phyloP scores from a whole-genome alignment of 1,284 basidiomycete genomes.

The Boletus sp. region DNA sequence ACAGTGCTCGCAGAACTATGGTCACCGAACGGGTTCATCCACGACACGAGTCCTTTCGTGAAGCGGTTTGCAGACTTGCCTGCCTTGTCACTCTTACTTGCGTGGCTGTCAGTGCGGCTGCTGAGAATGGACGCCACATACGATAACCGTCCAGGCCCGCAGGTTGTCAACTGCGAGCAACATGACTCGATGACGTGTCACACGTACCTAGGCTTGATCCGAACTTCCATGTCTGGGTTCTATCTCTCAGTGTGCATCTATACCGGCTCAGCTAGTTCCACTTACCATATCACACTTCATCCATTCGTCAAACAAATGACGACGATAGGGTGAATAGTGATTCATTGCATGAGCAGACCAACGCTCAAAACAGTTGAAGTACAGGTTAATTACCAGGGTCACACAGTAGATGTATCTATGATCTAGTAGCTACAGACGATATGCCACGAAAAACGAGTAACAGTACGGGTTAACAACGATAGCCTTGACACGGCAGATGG shows the following conservation, averaged over 20 bases:
- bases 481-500: slow-evolving; percentile 3
- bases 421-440: slow-evolving; percentile 11
- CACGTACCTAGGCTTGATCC: too few relatives aligned
- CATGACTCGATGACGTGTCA: too few relatives aligned
- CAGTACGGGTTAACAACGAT: background rate
- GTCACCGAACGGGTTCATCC: too few relatives aligned
- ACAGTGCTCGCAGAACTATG: background rate
- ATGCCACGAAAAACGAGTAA: too few relatives aligned
- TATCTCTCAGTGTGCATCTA: background rate
- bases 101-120: too few relatives aligned
- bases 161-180: too few relatives aligned
- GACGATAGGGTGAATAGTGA: background rate
- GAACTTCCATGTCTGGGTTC: background rate
- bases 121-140: too few relatives aligned
- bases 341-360: background rate
- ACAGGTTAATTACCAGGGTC: background rate
- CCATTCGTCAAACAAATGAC: background rate
- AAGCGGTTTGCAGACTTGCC: too few relatives aligned
- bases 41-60: too few relatives aligned
- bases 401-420: slow-evolving; percentile 1
- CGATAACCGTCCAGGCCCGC: too few relatives aligned
- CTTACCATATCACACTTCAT: background rate
- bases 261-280: background rate
- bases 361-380: background rate
- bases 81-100: too few relatives aligned